Percentiles rank a stretch among this genome's conserved stretches.
phyloP scores from a whole-genome alignment of 345 rosid species.

The Eucalyptus tenuipes region DNA sequence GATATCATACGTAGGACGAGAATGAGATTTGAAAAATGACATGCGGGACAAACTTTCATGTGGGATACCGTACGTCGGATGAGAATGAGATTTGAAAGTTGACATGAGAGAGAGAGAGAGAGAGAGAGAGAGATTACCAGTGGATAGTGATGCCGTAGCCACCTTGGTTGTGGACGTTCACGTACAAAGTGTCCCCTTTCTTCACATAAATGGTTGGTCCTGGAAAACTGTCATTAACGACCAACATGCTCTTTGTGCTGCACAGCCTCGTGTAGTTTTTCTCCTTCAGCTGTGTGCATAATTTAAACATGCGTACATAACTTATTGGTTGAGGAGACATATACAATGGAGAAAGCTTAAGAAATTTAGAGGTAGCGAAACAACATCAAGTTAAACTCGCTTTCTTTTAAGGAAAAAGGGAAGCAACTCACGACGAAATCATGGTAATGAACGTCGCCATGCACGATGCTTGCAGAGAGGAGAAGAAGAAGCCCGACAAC shows the following conservation, averaged over 20 bases:
- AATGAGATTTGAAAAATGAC: neutral
- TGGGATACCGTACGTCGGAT: neutral
- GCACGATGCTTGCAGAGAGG: neutral
- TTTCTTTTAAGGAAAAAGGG: neutral
- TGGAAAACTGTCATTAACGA: neutral
- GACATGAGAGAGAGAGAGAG: neutral
- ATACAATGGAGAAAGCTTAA: neutral
- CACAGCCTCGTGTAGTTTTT: neutral
- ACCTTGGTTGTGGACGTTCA: neutral
- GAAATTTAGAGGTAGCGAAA: neutral
- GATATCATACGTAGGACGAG: neutral
- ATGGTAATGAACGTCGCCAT: neutral
- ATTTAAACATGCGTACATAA: neutral
- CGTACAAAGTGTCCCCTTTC: neutral
- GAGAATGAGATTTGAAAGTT: neutral
- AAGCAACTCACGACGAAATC: neutral
- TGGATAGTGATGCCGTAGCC: neutral
- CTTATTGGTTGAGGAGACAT: neutral
- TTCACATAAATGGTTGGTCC: neutral
- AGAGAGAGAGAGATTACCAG: neutral
- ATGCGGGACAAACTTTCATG: neutral
- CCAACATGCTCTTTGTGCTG: neutral
- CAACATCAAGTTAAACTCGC: neutral
- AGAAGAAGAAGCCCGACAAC: neutral
- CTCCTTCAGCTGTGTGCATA: neutral